Base-by-base conservation (phyloP, 148 eudicot species). In the Silene conica region DNA sequence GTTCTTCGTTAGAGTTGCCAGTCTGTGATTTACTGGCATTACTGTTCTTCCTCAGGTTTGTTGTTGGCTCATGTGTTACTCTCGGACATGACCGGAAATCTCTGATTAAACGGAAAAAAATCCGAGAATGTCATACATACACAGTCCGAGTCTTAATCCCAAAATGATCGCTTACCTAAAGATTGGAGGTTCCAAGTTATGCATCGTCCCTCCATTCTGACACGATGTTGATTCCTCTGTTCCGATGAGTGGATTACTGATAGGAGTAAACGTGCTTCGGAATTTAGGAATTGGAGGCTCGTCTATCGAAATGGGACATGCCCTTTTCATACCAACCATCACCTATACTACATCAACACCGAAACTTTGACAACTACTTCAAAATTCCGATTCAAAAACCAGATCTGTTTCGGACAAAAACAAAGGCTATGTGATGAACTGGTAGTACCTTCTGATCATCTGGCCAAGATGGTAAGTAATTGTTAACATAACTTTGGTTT, bases 401-500 rank as follows among this genome's bases (percentile, higher is more conserved):
- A 10, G 6, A 61, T 23, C 31, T 2, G 11, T 5, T 14, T 9
- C 25, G 10, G 4, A 3, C 26, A 63, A 14, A 26, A 12, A 26
- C 0, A 11, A 48, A 48, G 3, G 15, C 54, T 48, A 2, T 50
- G 14, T 50, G 43, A 38, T 38, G 43, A 62, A 25, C 1, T 15
- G 76, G 67, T 52, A 12, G 15, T 80, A 91, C 93, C 91, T 82
- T 87, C 43, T 85, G 89, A 48, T 87, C 87, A 50, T 81, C 90
- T 22, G 83, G 82, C 91, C 86, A 80, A 34, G 74, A 63, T 11
- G 86, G 77, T 58, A 78, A 57, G 78, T 68, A 83, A 70, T 75
- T 83, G 77, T 70, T 82, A 67, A 70, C 77, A 74, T 63, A 74
- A 58, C 73, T 88, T 91, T 91, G 95, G 95, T 81, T 91, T 84